These are phyloP conservation scores for Capsicum rhomboideum DNA, from an alignment of 257 asterid genomes.

Conservation along the genomic window DNA sequence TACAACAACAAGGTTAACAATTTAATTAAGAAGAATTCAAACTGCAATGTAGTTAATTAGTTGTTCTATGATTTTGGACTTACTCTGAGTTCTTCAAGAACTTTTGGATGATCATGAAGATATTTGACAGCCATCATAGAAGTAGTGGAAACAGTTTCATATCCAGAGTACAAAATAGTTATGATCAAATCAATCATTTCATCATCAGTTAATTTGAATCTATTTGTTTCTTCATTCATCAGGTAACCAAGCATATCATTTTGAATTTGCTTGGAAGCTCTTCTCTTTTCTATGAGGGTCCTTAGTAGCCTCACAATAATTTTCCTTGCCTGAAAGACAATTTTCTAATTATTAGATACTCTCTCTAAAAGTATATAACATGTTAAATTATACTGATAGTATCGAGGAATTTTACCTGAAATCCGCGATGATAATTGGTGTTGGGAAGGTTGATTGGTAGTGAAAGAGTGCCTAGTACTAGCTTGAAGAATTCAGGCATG, in stretches of 20 bases:
- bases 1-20: background rate
- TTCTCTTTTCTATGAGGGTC: constrained; percentile 51
- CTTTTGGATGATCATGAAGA: constrained; percentile 85
- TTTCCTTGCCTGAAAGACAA: constrained; percentile 65
- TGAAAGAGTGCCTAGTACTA: constrained; percentile 91
- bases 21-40: background rate
- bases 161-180: constrained; percentile 76
- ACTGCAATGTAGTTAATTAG: background rate
- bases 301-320: constrained; percentile 45
- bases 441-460: constrained; percentile 85
- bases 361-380: background rate
- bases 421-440: constrained; percentile 71
- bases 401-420: constrained; percentile 47
- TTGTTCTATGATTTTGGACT: background rate
- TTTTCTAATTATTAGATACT: background rate
- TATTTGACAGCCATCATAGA: constrained; percentile 96
- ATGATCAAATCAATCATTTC: constrained; percentile 78
- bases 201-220: constrained; percentile 58
- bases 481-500: constrained; percentile 86
- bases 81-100: constrained; percentile 74
- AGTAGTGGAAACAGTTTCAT: constrained; percentile 83
- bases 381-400: background rate
- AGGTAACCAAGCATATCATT: constrained; percentile 66
- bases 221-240: constrained; percentile 32
- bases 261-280: constrained; percentile 28